Conservation (phyloP, 2,329 filamentous ascomycete species). For the Claviceps sp. region DNA sequence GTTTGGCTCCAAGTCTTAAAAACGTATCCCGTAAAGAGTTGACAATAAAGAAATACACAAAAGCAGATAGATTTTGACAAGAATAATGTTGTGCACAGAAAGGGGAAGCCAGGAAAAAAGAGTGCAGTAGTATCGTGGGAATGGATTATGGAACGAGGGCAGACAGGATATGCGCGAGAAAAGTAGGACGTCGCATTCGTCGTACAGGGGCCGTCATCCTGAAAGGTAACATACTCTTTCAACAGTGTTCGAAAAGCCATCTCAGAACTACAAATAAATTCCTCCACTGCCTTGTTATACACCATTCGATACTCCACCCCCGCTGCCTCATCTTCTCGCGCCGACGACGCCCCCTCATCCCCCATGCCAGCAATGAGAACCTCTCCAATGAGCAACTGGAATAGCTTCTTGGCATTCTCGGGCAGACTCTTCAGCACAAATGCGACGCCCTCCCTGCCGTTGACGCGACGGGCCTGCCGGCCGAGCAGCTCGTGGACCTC, state of each 20-base stretch:
- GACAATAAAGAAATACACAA: too few species aligned
- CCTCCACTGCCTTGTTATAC: conserved; percentile 91
- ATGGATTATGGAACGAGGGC: too few species aligned
- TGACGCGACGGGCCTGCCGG: conserved; percentile 62
- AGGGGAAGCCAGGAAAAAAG: too few species aligned
- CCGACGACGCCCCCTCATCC: conserved; percentile 33
- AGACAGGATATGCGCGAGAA: too few species aligned
- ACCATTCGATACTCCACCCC: conserved; percentile 83
- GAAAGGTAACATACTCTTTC: conserved; percentile 55
- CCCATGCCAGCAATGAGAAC: conserved; percentile 54
- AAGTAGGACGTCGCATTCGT: too few species aligned
- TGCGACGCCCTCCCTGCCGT: conserved; percentile 79
- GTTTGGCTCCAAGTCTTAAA: too few species aligned
- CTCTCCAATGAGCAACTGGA: conserved; percentile 72
- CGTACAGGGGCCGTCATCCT: too few species aligned
- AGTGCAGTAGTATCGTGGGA: too few species aligned
- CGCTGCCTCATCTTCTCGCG: conserved; percentile 30
- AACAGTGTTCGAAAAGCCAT: conserved; percentile 88
- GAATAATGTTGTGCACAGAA: too few species aligned
- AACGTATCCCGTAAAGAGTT: too few species aligned
- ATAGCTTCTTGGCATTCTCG: conserved; percentile 81
- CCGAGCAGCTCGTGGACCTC: conserved; percentile 81
- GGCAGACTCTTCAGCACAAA: conserved; percentile 85
- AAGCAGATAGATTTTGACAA: too few species aligned
- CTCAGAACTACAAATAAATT: conserved; percentile 94